Evolutionary conservation across 2,329 filamentous ascomycete genomes (phyloP), one percentile per base, ranked within the genome.

Genomic region (Ophiosphaerella korrae): DNA sequence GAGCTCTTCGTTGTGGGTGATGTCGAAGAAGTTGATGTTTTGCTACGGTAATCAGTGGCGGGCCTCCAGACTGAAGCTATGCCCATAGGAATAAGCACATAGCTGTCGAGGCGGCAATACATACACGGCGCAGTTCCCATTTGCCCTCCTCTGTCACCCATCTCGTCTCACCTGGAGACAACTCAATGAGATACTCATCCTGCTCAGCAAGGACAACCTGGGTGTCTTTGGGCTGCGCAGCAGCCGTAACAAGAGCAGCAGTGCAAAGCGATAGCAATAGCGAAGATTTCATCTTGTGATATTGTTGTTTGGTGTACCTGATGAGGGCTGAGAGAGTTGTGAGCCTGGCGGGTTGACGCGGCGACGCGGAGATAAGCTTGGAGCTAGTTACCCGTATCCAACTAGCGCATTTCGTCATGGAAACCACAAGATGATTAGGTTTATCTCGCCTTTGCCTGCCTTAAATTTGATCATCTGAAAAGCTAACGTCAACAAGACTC

Each of bases 141-240:
- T 97, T 99, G 78, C 97, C 87, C 32, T 96, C 90, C 67, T 97
- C 93, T 0, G 90, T 95, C 29, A 97, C 88, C 89, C 90, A 94
- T 80, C 83, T 80, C 21, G 87, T 92, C 71, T 93, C 82, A 48
- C 89, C 91, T 3, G 91, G 91, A n/a, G 84, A 83, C 23, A 94
- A 81, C 78, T 97, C 92, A 57, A 99, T 86, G 40, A 96, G 81
- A 73, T 72, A 74, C 58, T 70, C 58, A 43, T 72, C 70, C 7
- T 59, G 56, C 46, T 72, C 70, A 33, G 57, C 60, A 11, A 73
- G 54, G 16, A 72, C 56, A 32, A 60, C 45, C 50, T 72, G 70
- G 7, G 55, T 43, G 24, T 67, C 57, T 37, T 67, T 63, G 3
- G 65, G 65, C 29, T 61, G 57, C 2, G 65, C 51, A 13, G 60